Evolutionary conservation across 345 rosid genomes (phyloP).

Genomic region (Toxicodendron radicans): DNA sequence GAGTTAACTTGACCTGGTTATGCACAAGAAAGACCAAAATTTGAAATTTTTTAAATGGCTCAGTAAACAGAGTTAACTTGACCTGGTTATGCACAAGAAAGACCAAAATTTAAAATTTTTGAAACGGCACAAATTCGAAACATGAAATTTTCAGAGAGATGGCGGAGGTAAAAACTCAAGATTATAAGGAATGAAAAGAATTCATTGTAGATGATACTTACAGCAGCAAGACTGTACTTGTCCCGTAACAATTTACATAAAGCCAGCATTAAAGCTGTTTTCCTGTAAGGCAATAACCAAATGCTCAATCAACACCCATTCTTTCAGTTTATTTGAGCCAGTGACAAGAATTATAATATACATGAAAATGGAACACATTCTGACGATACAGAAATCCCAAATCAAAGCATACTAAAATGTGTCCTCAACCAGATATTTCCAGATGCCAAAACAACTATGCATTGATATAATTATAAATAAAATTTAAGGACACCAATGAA

Average conservation of each 20-base stretch:
- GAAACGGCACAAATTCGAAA: neutral
- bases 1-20: neutral
- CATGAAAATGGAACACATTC: neutral
- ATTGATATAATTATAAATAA: neutral
- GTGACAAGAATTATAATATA: neutral
- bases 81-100: neutral
- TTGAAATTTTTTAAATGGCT: neutral
- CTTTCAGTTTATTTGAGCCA: neutral
- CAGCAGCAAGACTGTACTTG: slow-evolving; percentile 96
- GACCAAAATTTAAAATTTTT: neutral
- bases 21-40: neutral
- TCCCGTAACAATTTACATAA: slow-evolving; percentile 71
- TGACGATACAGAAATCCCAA: neutral
- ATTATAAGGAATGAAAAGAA: neutral
- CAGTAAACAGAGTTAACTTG: slow-evolving; percentile 1
- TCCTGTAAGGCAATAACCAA: slow-evolving; percentile 42
- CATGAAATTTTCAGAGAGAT: neutral
- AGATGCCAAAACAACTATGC: neutral
- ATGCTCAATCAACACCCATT: slow-evolving; percentile 6
- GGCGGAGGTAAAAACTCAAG: neutral
- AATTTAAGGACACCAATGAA: neutral
- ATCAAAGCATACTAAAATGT: neutral
- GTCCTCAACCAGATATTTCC: neutral
- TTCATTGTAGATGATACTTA: slow-evolving; percentile 34
- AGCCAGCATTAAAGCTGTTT: slow-evolving; percentile 93